Conservation (phyloP, 306 rosid genomes). For the Corylus americana region DNA sequence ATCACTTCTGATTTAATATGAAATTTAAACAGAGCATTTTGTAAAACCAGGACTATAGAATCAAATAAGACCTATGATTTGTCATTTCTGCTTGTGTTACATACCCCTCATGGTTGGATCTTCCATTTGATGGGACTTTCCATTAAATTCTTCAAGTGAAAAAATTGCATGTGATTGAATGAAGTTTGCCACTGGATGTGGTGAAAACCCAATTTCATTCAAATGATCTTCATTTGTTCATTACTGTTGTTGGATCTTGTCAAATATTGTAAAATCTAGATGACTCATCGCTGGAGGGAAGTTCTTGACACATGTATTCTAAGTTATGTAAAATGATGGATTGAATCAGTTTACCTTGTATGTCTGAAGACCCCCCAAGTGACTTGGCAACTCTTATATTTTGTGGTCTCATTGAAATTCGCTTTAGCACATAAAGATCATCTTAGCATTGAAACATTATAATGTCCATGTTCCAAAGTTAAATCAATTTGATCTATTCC, state of each 20-base stretch:
- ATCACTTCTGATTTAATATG: constrained; percentile 9
- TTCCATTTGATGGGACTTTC: constrained; percentile 13
- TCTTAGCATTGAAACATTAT: background rate
- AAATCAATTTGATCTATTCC: background rate
- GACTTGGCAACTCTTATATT: background rate
- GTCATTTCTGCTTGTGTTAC: constrained; percentile 4
- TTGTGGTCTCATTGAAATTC: background rate
- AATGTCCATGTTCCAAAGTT: background rate
- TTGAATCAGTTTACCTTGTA: background rate
- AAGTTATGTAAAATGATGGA: background rate
- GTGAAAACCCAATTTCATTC: background rate
- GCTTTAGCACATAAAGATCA: background rate
- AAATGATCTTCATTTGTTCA: background rate
- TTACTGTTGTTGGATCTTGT: background rate
- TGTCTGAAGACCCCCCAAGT: background rate
- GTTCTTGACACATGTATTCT: background rate
- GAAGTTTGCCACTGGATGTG: background rate
- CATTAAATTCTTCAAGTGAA: background rate
- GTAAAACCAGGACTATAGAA: background rate
- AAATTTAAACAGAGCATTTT: constrained; percentile 4
- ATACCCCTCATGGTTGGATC: constrained; percentile 12
- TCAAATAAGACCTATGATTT: background rate
- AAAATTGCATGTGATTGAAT: background rate
- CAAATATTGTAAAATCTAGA: background rate
- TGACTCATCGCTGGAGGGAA: background rate